Evolutionary conservation across 2,329 filamentous ascomycete genomes (phyloP).

Genomic region (Aspergillus tanneri): DNA sequence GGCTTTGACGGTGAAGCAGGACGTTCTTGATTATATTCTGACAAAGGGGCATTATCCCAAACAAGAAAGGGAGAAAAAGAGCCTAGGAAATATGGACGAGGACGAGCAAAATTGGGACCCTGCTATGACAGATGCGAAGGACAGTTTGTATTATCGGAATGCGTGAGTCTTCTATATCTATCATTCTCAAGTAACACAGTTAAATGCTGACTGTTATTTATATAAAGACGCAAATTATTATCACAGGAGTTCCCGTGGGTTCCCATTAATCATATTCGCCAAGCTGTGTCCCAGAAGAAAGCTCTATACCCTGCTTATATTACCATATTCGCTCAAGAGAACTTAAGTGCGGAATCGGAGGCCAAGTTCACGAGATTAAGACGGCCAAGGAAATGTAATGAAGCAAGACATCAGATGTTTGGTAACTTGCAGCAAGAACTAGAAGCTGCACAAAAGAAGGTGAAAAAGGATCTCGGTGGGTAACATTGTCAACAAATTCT

Average conservation of each 20-base stretch:
- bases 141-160: conserved; percentile 21
- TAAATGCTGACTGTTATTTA: background rate
- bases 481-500: background rate
- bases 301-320: conserved; percentile 32
- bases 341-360: conserved; percentile 7
- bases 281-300: conserved; percentile 30
- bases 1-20: no score
- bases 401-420: background rate
- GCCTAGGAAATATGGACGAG: conserved; percentile 34
- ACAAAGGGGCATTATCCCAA: conserved; percentile 46
- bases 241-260: conserved; percentile 38
- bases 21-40: background rate
- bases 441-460: conserved; percentile 26
- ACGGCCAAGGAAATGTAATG: conserved; percentile 11
- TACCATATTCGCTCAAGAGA: conserved; percentile 25
- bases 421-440: conserved; percentile 24
- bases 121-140: conserved; percentile 22
- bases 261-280: conserved; percentile 39
- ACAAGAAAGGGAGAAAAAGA: conserved; percentile 37
- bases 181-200: background rate
- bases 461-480: conserved; percentile 22
- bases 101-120: conserved; percentile 28
- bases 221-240: conserved; percentile 28
- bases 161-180: conserved; percentile 19
- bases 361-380: conserved; percentile 23